phyloP scores from a whole-genome alignment of 176 grass and related monocot species.

The Carex myosuroides region DNA sequence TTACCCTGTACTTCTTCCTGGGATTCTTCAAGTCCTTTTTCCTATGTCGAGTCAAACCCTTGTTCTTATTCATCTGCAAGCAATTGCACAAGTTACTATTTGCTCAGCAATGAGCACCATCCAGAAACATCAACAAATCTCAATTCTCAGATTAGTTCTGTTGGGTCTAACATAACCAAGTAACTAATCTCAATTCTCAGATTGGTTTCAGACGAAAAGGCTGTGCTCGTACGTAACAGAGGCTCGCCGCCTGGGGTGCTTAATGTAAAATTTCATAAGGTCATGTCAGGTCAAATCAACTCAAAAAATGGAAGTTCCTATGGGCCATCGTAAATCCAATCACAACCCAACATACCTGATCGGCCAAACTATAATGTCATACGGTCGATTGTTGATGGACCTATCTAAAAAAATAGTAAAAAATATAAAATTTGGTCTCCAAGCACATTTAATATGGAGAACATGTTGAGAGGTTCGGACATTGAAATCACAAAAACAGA shows the following conservation, averaged over 20 bases:
- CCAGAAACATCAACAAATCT: neutral
- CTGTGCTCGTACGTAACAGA: neutral
- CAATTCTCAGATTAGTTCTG: neutral
- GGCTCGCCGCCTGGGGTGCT: neutral
- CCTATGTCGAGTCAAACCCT: constrained; percentile 68
- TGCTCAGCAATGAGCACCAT: constrained; percentile 3
- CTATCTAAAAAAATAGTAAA: too few relatives aligned
- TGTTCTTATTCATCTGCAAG: constrained; percentile 88
- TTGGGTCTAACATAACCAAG: neutral
- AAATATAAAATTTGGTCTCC: too few relatives aligned
- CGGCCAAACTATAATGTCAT: neutral
- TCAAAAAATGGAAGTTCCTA: neutral
- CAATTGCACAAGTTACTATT: neutral
- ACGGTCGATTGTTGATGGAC: too few relatives aligned
- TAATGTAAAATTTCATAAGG: neutral
- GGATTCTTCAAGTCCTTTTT: constrained; percentile 87
- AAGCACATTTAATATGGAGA: too few relatives aligned
- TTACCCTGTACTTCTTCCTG: constrained; percentile 86
- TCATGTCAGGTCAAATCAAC: neutral
- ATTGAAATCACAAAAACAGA: too few relatives aligned
- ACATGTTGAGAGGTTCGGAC: too few relatives aligned
- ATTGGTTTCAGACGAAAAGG: neutral
- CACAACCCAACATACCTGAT: neutral
- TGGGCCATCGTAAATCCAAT: neutral
- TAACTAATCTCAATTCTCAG: too few relatives aligned